Base-by-base conservation (phyloP, 2,329 filamentous ascomycete species). In the Trichoderma lentiforme region DNA sequence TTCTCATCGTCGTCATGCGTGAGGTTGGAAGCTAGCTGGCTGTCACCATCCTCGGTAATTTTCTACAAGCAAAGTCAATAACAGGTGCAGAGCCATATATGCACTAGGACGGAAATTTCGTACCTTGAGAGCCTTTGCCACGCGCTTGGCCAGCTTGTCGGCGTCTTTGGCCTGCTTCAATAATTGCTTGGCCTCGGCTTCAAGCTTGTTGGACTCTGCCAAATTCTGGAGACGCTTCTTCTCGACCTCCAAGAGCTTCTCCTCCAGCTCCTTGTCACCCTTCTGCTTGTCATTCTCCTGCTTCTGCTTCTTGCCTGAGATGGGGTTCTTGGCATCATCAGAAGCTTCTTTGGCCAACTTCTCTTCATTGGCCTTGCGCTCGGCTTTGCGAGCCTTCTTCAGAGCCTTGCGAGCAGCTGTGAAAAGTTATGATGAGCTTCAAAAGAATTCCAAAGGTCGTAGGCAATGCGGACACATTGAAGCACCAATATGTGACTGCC, bases 161-260 rank as follows among this genome's bases (percentile, higher is more conserved):
- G 76, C 75, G 71, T 79, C 81, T 73, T 83, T 80, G 0, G 85
- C 81, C 71, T 85, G 80, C 1, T 75, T 76, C 74, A 84, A 75
- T 39, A 87, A 73, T 77, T 82, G 82, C 26, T 77, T 74, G 2
- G 81, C 83, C 76, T 85, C 78, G 3, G 75, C 76, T 76, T 84
- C 81, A 43, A 85, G 79, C 75, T 82, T 82, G 30, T 83, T 73
- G 11, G 78, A 76, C 70, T 82, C 81, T n/a, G 73, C 73, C 28
- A 82, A 78, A 64, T 85, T 74, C 24, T 80, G 81, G 64, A 78
- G 75, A 51, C 79, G 81, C 62, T 78, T 80, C 79, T 82, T 84
- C 73, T 83, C 82, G 8, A 78, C 74, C 74, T 83, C n/a, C 28
- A 62, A 26, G 15, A 43, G n/a, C 15, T 62, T 9, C 11, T 15